Evolutionary conservation across 1,284 basidiomycete species (phyloP).

Genomic region (Paramarasmius palmivorus): DNA sequence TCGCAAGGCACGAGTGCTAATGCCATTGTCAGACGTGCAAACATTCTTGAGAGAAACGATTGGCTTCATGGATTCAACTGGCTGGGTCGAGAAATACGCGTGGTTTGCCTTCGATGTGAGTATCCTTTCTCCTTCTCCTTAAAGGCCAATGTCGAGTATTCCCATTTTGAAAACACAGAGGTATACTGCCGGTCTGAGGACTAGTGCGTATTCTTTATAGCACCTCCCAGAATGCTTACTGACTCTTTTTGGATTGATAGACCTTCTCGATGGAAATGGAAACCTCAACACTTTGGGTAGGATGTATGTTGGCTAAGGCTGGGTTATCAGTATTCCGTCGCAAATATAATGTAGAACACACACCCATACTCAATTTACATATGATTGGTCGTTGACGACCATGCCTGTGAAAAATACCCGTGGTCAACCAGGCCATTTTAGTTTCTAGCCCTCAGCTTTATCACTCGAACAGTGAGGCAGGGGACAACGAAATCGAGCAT

Average conservation of each 20-base stretch:
- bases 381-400: too few relatives aligned
- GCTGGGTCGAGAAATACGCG: slow-evolving; percentile 5
- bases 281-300: slow-evolving; percentile 1
- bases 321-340: too few relatives aligned
- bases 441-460: too few relatives aligned
- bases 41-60: neutral
- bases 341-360: too few relatives aligned
- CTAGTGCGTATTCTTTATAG: neutral
- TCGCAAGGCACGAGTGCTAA: too few relatives aligned
- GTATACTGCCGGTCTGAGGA: neutral
- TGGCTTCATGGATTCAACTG: neutral
- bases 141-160: too few relatives aligned
- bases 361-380: too few relatives aligned
- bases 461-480: too few relatives aligned
- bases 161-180: neutral
- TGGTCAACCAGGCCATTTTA: too few relatives aligned
- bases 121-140: neutral
- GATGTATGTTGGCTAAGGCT: slow-evolving; percentile 1
- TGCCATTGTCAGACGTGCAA: neutral
- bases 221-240: too few relatives aligned
- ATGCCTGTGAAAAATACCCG: too few relatives aligned
- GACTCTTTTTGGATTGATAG: neutral
- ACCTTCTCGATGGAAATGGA: slow-evolving; percentile 4
- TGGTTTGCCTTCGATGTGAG: slow-evolving; percentile 8
- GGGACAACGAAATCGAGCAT: too few relatives aligned